Evolutionary conservation across 2,329 filamentous ascomycete species (phyloP), one percentile per base, ranked within the genome.

Genomic region (Ophiostoma populinum): DNA sequence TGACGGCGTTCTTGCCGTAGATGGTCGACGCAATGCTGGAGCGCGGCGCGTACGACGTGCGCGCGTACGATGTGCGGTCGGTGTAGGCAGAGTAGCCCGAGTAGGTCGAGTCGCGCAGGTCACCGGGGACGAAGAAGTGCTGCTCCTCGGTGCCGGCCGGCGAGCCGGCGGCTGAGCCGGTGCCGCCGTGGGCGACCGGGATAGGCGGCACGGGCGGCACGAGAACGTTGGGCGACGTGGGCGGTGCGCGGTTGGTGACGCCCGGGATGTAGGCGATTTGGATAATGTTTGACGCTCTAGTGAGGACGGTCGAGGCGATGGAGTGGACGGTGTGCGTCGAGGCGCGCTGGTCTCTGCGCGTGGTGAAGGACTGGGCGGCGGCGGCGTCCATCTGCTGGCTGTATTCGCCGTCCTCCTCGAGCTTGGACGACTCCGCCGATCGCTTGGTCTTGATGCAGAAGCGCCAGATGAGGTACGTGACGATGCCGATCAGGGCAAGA

Each of bases 191-290:
- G 25, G 69, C 63, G 46, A 70, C 74, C 31, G 90, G 87, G 42
- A 95, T 83, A 12, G 87, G 85, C 27, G 90, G 90, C 5, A 98
- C 86, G 0, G 87, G 87, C n/a, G 86, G 85, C 5, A 92, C 80
- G 34, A 87, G 68, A 15, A 83, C 61, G 25, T 73, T 75, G 3
- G 82, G 81, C 1, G 83, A 87, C n/a, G 79, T 76, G 5, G 81
- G 80, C 7, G 77, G 75, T 10, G 86, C 85, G 45, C 87, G 73
- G 58, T 94, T 94, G 41, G 83, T 94, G 48, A 95, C 86, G 40
- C 90, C 90, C 11, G 90, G 90, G 45, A 98, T 95, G 55, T 95
- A 98, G 37, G 90, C 90, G 56, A 98, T 98, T 58, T 95, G 90
- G 49, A 98, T 98, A 52, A 98, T 87, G 61, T 98, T 98, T 49